Conservation (phyloP, 805 yeast genomes). For the Starmerella potacharoeniae region DNA sequence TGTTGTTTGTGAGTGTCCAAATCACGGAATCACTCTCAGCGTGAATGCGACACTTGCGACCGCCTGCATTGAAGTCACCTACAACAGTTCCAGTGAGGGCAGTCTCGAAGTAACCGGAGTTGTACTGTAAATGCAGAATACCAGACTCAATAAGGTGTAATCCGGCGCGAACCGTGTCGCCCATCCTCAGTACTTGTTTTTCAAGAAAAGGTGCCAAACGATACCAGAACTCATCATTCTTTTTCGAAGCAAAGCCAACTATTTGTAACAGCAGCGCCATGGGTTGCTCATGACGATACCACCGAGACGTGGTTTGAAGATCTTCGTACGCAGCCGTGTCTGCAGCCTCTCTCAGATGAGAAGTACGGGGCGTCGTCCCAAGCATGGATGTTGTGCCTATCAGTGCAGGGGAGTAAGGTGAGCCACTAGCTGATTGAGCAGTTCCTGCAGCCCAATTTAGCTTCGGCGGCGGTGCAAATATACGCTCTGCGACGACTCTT, state of each 20-base stretch:
- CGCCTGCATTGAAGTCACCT: slow-evolving; percentile 39
- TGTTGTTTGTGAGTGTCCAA: slow-evolving; percentile 8
- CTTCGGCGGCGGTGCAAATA: not conserved
- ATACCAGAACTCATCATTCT: slow-evolving; percentile 50
- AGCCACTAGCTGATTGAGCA: not conserved
- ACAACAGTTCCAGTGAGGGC: slow-evolving; percentile 65
- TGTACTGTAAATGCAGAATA: slow-evolving; percentile 31
- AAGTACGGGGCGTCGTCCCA: slow-evolving; percentile 24
- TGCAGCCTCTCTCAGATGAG: slow-evolving; percentile 27
- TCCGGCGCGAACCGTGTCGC: slow-evolving; percentile 13
- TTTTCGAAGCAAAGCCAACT: slow-evolving; percentile 47
- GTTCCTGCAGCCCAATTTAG: not conserved
- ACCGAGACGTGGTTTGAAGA: slow-evolving; percentile 21
- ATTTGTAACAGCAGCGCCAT: slow-evolving; percentile 53
- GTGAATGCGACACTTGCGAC: slow-evolving; percentile 5
- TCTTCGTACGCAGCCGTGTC: slow-evolving; percentile 28
- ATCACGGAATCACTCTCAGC: slow-evolving; percentile 14
- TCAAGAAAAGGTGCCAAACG: slow-evolving; percentile 45
- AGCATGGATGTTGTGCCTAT: not conserved
- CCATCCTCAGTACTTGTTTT: not conserved
- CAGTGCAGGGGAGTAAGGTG: not conserved
- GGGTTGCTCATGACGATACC: slow-evolving; percentile 40
- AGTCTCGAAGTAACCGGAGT: slow-evolving; percentile 38
- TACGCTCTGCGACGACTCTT: not conserved
- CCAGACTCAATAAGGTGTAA: slow-evolving; percentile 33